These are phyloP conservation scores for Melastoma candidum DNA, from an alignment of 441 rosid genomes.

Conservation along the genomic window DNA sequence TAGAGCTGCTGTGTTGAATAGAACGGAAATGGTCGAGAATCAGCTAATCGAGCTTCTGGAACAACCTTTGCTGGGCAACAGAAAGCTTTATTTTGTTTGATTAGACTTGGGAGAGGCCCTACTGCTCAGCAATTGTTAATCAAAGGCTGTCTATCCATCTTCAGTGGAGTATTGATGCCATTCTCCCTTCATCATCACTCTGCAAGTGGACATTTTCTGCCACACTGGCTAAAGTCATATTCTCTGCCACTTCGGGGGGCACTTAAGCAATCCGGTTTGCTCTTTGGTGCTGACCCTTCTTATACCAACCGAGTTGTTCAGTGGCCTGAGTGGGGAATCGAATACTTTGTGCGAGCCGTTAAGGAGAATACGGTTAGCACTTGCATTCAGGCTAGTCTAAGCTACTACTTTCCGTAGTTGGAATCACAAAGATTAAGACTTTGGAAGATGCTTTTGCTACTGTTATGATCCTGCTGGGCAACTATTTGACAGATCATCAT, in stretches of 20 bases:
- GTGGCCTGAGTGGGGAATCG: slow-evolving; percentile 96
- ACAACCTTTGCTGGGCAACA: slow-evolving; percentile 51
- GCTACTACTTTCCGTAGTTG: slow-evolving; percentile 51
- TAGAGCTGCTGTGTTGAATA: slow-evolving; percentile 42
- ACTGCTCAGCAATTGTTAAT: slow-evolving; percentile 69
- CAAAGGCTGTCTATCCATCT: slow-evolving; percentile 45
- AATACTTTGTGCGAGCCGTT: slow-evolving; percentile 68
- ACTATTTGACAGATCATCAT: too few species aligned
- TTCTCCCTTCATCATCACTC: slow-evolving; percentile 62
- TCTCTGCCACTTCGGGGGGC: slow-evolving; percentile 58
- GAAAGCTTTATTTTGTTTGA: slow-evolving; percentile 51
- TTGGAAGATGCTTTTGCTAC: slow-evolving; percentile 77
- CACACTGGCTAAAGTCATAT: slow-evolving; percentile 63
- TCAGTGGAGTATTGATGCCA: slow-evolving; percentile 48
- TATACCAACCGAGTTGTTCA: slow-evolving; percentile 81
- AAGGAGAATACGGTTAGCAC: slow-evolving; percentile 70
- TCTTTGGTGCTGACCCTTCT: slow-evolving; percentile 80
- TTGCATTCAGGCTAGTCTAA: slow-evolving; percentile 76
- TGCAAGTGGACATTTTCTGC: slow-evolving; percentile 77
- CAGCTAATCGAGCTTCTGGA: slow-evolving; percentile 56
- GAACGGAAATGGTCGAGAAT: slow-evolving; percentile 63
- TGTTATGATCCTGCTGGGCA: slow-evolving; percentile 14
- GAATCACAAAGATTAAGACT: slow-evolving; percentile 76
- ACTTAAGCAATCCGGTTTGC: slow-evolving; percentile 53
- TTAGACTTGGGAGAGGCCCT: slow-evolving; percentile 81